These are phyloP conservation scores for Jamesozyma jinghongensis DNA, from an alignment of 805 yeast genomes.

Conservation along the genomic window DNA sequence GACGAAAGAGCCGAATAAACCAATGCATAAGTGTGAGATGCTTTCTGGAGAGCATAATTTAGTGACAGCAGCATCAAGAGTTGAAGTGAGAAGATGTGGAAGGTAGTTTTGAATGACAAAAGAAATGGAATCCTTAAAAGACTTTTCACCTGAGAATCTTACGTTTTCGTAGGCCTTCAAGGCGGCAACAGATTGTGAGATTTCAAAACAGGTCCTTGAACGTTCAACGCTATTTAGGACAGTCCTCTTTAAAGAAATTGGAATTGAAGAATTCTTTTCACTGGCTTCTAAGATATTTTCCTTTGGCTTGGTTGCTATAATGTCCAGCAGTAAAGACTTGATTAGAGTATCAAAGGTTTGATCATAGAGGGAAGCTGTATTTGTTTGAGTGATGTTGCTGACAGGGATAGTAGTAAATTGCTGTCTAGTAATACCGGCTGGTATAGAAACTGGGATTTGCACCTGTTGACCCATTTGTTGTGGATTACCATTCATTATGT, in stretches of 20 bases:
- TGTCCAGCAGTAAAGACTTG: background rate
- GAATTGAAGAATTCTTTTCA: background rate
- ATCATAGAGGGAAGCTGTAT: background rate
- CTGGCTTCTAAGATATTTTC: constrained; percentile 35
- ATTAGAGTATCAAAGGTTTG: background rate
- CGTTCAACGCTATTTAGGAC: background rate
- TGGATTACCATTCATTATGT: background rate
- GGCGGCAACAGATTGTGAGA: background rate
- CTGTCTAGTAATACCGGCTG: background rate
- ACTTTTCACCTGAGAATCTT: constrained; percentile 42
- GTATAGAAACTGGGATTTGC: background rate
- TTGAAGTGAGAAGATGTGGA: constrained; percentile 36
- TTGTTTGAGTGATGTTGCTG: background rate
- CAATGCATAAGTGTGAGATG: constrained; percentile 25
- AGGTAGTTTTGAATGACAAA: constrained; percentile 50
- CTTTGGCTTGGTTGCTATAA: background rate
- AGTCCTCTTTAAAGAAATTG: constrained; percentile 2
- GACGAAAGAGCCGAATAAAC: constrained; percentile 17
- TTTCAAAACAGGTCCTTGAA: background rate
- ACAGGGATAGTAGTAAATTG: background rate
- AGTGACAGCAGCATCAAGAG: constrained; percentile 42
- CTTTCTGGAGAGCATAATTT: constrained; percentile 37
- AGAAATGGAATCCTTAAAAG: constrained; percentile 45
- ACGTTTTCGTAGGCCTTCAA: background rate
- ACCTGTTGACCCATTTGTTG: background rate